Base-by-base conservation (phyloP, 2,329 filamentous ascomycete species). In the Alternaria gaisen region DNA sequence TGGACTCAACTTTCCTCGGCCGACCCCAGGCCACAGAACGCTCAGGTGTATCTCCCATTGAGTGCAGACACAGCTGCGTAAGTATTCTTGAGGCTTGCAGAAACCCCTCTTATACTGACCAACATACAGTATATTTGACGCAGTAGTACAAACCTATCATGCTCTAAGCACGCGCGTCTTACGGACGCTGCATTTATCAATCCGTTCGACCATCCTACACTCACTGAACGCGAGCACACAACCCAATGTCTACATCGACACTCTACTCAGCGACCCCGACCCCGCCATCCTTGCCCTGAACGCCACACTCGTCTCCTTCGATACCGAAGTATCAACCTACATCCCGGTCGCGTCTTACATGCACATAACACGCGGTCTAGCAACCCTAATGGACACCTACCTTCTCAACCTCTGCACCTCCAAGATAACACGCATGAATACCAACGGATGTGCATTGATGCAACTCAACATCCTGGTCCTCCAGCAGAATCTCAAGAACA, bases 401-500 rank as follows among this genome's bases (percentile, higher is more conserved):
- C 88, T 98, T 3, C 88, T 97, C 38, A 66, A 71, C 4, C 83
- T 88, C 61, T 72, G 69, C 60, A 91, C 91, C 64, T 88, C 89
- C 2, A 82, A 85, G 73, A 91, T 94, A 44, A 88, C 89, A 51
- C 89, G 90, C 8, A 94, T 99, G 89, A 97, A 99, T 77, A 82
- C 81, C 38, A 87, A 91, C 70, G 95, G 95, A 42, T 92, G 90
- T 61, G 88, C 89, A n/a, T 87, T 93, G 38, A 93, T 99, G 87
- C 90, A 93, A 77, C 87, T 98, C 72, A 97, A 99, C 77, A 93
- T 97, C 50, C 85, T 97, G 24, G 95, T 99, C 41, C 83, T 99
- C 53, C 94, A 98, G 80, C 95, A 99, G 77, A 97, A 97, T 72
- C 87, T 99, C 56, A 97, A 97, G 82, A 97, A 97, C 68, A 90